Conservation (phyloP, 2,329 filamentous ascomycete species). For the Knufia petricola region DNA sequence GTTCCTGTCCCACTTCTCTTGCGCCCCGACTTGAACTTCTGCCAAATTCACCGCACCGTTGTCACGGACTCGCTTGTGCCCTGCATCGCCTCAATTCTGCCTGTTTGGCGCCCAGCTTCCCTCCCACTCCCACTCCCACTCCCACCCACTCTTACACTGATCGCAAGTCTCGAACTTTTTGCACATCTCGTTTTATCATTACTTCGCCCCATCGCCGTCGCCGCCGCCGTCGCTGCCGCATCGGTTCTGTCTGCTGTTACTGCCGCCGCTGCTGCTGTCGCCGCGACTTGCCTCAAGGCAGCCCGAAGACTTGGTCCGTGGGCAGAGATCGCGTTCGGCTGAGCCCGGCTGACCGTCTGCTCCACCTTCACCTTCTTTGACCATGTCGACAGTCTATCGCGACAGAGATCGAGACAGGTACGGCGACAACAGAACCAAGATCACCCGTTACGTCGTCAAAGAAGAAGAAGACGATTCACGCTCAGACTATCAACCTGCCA, state of each 20-base stretch:
- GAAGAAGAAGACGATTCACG: constrained; percentile 33
- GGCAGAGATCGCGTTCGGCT: neutral
- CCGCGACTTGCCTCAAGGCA: neutral
- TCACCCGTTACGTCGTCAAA: constrained; percentile 49
- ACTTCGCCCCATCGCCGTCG: too few relatives aligned
- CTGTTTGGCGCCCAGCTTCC: neutral
- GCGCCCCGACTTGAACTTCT: too few relatives aligned
- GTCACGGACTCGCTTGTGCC: too few relatives aligned
- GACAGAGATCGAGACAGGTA: constrained; percentile 30
- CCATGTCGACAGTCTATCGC: constrained; percentile 25
- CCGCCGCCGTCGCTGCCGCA: too few relatives aligned
- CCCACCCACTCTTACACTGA: neutral
- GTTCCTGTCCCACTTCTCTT: too few relatives aligned
- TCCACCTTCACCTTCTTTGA: constrained; percentile 8
- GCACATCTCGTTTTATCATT: neutral
- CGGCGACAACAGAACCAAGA: constrained; percentile 36
- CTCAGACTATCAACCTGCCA: constrained; percentile 23
- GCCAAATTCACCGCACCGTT: too few relatives aligned
- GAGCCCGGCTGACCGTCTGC: too few relatives aligned
- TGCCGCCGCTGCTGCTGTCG: too few relatives aligned
- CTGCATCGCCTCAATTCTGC: neutral
- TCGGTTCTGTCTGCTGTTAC: too few relatives aligned
- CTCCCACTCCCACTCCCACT: too few relatives aligned
- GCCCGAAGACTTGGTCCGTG: neutral
- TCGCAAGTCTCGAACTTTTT: neutral